Conservation (phyloP, 2,329 filamentous ascomycete species). For the Fusarium xyrophilum region DNA sequence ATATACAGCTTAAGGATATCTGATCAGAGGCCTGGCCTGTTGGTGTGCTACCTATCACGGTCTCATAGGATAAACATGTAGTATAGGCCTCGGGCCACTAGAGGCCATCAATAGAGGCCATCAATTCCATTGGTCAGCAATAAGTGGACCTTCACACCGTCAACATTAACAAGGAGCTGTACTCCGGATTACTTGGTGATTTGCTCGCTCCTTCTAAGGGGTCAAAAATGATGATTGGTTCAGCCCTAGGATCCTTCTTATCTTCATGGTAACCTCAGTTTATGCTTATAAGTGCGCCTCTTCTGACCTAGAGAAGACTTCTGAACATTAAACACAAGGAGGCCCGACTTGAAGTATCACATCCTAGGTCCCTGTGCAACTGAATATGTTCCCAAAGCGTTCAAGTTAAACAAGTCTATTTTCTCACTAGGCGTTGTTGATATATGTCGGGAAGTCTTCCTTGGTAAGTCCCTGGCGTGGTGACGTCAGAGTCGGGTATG, state of each 20-base stretch:
- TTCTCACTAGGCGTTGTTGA: background rate
- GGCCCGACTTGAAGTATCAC: background rate
- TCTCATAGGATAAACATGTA: no score
- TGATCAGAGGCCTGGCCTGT: background rate
- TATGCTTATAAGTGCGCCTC: background rate
- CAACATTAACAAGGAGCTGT: no score
- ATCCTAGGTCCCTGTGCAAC: background rate
- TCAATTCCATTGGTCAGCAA: background rate
- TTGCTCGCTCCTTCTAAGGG: no score
- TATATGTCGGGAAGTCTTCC: slow-evolving; percentile 11
- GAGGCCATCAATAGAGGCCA: rapidly evolving
- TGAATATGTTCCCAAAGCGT: background rate
- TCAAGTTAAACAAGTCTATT: background rate
- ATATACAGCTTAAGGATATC: no score
- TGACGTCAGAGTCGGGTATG: slow-evolving; percentile 31
- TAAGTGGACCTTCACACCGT: background rate
- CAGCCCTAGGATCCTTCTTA: background rate
- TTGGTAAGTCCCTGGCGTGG: slow-evolving; percentile 4
- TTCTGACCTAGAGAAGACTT: background rate
- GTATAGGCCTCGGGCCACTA: no score
- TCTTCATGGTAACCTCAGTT: background rate
- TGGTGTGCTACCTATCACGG: background rate
- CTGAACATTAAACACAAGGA: background rate
- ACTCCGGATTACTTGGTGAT: no score
- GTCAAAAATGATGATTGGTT: background rate